Evolutionary conservation across 441 rosid genomes (phyloP).

Genomic region (Erysimum cheiri): DNA sequence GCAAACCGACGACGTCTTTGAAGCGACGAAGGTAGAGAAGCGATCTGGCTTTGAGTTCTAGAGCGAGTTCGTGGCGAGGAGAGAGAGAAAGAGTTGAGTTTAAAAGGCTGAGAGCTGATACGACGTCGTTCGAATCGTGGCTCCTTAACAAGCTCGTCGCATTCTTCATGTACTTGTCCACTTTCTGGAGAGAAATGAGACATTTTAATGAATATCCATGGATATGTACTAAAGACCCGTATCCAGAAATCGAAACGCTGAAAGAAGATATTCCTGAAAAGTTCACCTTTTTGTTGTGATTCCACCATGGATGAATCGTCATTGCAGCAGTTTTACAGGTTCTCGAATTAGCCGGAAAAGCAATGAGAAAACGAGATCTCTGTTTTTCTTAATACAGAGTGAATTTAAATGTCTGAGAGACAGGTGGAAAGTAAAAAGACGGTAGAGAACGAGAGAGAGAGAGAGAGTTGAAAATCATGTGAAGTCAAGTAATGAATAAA

Average conservation of each 20-base stretch:
- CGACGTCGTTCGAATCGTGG: background rate
- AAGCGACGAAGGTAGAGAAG: conserved; percentile 61
- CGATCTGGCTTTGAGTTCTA: conserved; percentile 41
- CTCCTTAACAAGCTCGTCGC: background rate
- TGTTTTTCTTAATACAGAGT: background rate
- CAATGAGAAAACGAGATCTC: background rate
- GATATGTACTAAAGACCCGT: no score
- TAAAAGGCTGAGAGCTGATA: background rate
- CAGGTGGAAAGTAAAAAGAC: background rate
- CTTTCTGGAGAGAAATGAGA: background rate
- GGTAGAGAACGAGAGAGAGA: background rate
- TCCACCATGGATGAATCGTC: conserved; percentile 4
- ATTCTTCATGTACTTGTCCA: background rate
- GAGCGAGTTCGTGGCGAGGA: conserved; percentile 12
- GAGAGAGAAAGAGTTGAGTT: background rate
- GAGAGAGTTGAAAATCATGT: background rate
- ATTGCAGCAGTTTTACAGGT: background rate
- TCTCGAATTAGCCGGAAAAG: background rate
- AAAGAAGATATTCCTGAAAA: no score
- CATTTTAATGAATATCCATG: background rate
- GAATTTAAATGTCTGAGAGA: background rate
- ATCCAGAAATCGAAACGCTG: no score
- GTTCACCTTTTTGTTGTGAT: background rate
- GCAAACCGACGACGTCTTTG: conserved; percentile 66
- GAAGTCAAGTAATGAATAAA: conserved; percentile 1